phyloP scores from a whole-genome alignment of 352 stramenopile species.

The Phytopythium ostracodes region DNA sequence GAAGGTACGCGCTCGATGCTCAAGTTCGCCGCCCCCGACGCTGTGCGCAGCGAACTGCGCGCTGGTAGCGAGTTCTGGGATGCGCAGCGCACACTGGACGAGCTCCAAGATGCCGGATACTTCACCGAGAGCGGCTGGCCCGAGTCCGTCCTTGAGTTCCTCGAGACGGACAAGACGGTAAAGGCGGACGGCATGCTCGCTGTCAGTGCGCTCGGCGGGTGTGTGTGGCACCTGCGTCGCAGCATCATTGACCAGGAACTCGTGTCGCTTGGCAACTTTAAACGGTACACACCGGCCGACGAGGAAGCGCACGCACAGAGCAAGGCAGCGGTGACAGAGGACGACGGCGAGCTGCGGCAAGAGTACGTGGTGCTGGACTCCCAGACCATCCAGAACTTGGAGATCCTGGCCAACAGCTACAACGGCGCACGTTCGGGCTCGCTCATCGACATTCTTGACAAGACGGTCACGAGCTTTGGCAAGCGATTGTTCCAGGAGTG shows the following conservation, averaged over 20 bases:
- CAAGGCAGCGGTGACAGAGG: not conserved
- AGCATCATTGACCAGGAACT: conserved; percentile 84
- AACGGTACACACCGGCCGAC: conserved; percentile 74
- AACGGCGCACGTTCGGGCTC: conserved; percentile 88
- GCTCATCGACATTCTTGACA: conserved; percentile 90
- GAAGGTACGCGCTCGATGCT: conserved; percentile 71
- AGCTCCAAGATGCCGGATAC: conserved; percentile 89
- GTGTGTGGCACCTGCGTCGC: conserved; percentile 74
- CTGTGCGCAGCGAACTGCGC: conserved; percentile 58
- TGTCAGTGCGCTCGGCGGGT: conserved; percentile 67
- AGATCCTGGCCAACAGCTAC: conserved; percentile 91
- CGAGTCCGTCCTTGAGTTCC: conserved; percentile 40
- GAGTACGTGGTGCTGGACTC: conserved; percentile 95
- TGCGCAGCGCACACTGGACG: conserved; percentile 81
- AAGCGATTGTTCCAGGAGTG: conserved; percentile 95
- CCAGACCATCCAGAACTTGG: conserved; percentile 96
- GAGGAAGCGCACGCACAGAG: conserved; percentile 30
- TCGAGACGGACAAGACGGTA: conserved; percentile 76
- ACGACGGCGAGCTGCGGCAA: conserved; percentile 54
- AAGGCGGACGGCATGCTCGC: conserved; percentile 51
- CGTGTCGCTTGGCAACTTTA: conserved; percentile 74
- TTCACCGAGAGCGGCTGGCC: conserved; percentile 82
- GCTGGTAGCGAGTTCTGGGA: conserved; percentile 89
- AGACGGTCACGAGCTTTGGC: conserved; percentile 93
- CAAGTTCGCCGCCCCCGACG: conserved; percentile 58